Evolutionary conservation across 1,284 basidiomycete genomes (phyloP), one percentile per base, ranked within the genome.

Genomic region (Rhodotorula sp.): DNA sequence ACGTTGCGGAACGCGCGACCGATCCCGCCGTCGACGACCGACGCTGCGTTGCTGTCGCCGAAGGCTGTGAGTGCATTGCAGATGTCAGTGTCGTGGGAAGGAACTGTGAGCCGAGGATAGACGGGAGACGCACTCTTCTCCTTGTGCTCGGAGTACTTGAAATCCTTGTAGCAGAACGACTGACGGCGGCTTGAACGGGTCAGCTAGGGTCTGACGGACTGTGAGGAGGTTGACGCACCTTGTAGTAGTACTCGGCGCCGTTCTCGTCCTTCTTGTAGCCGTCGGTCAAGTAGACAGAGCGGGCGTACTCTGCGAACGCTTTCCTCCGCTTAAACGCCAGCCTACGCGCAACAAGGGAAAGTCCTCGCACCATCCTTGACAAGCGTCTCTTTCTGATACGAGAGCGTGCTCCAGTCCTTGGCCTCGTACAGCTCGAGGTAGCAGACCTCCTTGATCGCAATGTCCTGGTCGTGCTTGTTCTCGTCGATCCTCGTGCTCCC

Each of bases 81-180:
- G 30, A 37, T 4, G 24, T 18, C 28, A 34, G 30, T 44, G 40
- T 18, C 40, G 40, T 18, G 40, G 16, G 40, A 18, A 18, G 13
- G 40, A 44, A 44, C 34, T 5, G 10, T 44, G 16, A 44, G 40
- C 40, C 13, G 40, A 44, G 34, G 34, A 3, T 10, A 44, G 40
- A 13, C 40, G 16, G 30, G 8, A 7, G 6, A 24, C 63, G 51
- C 48, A 59, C 63, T 57, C 16, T 64, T 48, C 11, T 28, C 31
- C 5, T 53, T 13, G 44, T 59, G 57, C 57, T 26, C 11, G 40
- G 52, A 22, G 24, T 26, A 18, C 50, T 47, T 54, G 64, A 37
- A 20, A 2, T 53, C 20, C 64, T 65, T 65, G 64, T 65, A 65
- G 57, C 64, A 65, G 51, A 47, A 65, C 40, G 40, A 44, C 40